Evolutionary conservation across 2,329 filamentous ascomycete species (phyloP), one percentile per base, ranked within the genome.

Genomic region (Cadophora malorum): DNA sequence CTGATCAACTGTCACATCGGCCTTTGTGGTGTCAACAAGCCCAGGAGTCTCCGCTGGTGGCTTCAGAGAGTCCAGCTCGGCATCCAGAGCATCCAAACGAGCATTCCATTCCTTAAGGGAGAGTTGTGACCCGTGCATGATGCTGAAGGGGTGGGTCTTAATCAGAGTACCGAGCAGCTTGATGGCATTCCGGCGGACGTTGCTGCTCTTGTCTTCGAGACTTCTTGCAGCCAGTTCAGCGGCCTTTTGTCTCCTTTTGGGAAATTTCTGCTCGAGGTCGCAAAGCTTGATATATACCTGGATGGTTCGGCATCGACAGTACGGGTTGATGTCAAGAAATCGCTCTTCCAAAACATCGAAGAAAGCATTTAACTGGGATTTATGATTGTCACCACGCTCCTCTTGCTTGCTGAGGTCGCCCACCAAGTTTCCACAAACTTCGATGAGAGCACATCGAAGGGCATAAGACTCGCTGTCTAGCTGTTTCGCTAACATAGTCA

Each of bases 381-480:
- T 97, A 82, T 95, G 91, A 78, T 96, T 96, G 74, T 98, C 95
- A 74, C 90, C 92, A 63, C 93, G 88, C 78, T 98, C 95, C 76
- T 96, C 93, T 75, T 96, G 91, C 76, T 91, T 95, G 80, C 91
- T 97, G 53, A 99, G 86, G 80, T 97, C 92, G 19, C 88, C 87
- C 75, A 99, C 92, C 81, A 99, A 88, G 79, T 99, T 98, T 63
- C 96, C 96, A 78, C 94, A 98, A 7, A 99, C 94, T 79, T 99
- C 96, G 68, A 99, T 96, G 61, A 99, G 87, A 4, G 96, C 93
- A 78, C 93, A 97, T 67, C 96, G 90, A 28, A 99, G 85, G 1
- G 95, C 97, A 79, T 98, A 97, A 8, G 96, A 97, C 88, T 99
- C 96, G 83, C 93, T 97, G 76, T 99, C 96, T 19, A 99, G 84